Evolutionary conservation across 1,284 basidiomycete species (phyloP), one percentile per base, ranked within the genome.

Genomic region (Ceratobasidium sp.): DNA sequence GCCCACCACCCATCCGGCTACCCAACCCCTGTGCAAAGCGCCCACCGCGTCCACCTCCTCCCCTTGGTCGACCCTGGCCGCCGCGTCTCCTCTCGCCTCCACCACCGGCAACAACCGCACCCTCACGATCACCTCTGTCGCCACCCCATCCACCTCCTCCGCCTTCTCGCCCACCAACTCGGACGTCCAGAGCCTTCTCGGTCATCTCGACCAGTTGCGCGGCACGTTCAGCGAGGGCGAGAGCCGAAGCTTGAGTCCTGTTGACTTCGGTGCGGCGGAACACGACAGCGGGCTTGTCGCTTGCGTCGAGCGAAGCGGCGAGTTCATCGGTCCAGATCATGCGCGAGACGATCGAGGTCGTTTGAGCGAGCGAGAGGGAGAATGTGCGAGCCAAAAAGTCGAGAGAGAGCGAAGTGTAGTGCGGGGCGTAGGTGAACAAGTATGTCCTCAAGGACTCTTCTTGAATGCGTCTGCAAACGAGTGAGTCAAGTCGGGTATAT

Each of bases 271-370:
- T 86, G 65, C 92, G 88, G 78, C 96, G 92, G 84, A 98, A 94
- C 56, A 96, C 88, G 58, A 47, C 45, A 6, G 45, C 45, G n/a
- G n/a, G n/a, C 8, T 47, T 87, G 62, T 88, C 88, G 20, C 92
- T 88, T 78, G 93, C 93, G 78, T 99, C 97, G 69, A 99, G 83
- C 34, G 94, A 96, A 0, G 96, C 97, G 0, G 92, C 85, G 15
- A 99, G 84, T 78, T 98, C 96, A 77, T 98, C 97, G 75, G 87
- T 94, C 94, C 96, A 98, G 76, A 99, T 98, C 97, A 99, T 98
- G 81, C 95, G 94, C 53, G 93, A 96, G 54, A 98, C 92, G 75
- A 98, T 89, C 27, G 95, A 96, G 4, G 91, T 94, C 7, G 98
- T 94, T 13, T 87, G 82, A 58, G 89, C 86, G 69, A 90, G 79